Conservation (phyloP, 2,329 filamentous ascomycete species). For the Thelonectria discophora region DNA sequence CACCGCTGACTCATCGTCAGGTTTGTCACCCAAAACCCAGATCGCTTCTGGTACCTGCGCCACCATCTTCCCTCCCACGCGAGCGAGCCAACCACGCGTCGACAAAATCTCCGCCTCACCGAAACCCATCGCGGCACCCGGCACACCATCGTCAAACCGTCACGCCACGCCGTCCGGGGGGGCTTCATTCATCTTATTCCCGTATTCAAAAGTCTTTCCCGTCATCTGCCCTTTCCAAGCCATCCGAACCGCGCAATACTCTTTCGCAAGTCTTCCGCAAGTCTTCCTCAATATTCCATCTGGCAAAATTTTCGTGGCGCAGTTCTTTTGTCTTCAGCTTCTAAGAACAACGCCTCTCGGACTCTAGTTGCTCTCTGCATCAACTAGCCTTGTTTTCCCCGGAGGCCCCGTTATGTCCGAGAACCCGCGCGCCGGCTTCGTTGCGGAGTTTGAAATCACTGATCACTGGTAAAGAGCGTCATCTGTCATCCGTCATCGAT, state of each 20-base stretch:
- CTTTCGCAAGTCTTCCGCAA: not conserved
- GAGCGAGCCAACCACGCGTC: not conserved
- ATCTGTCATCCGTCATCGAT: slow-evolving; percentile 12
- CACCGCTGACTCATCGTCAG: not conserved
- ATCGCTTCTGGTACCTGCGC: no score
- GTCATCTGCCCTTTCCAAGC: slow-evolving; percentile 4
- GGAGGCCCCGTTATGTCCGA: slow-evolving; percentile 25
- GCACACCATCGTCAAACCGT: not conserved
- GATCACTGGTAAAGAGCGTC: slow-evolving; percentile 15
- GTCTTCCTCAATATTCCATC: not conserved
- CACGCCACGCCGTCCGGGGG: slow-evolving; percentile 7
- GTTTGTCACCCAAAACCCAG: no score
- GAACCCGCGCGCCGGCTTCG: slow-evolving; percentile 1
- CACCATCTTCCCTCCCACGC: slow-evolving; percentile 3
- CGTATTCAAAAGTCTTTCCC: not conserved
- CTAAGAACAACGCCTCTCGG: not conserved
- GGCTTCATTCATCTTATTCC: not conserved
- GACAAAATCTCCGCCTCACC: not conserved
- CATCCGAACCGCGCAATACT: not conserved
- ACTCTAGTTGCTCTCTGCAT: not conserved
- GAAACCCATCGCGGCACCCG: not conserved
- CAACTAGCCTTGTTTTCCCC: not conserved
- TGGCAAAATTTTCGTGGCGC: not conserved
- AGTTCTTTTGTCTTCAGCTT: not conserved
- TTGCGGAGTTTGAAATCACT: not conserved